Base-by-base conservation (phyloP, 2,329 filamentous ascomycete genomes). In the Ophiostoma sp. region DNA sequence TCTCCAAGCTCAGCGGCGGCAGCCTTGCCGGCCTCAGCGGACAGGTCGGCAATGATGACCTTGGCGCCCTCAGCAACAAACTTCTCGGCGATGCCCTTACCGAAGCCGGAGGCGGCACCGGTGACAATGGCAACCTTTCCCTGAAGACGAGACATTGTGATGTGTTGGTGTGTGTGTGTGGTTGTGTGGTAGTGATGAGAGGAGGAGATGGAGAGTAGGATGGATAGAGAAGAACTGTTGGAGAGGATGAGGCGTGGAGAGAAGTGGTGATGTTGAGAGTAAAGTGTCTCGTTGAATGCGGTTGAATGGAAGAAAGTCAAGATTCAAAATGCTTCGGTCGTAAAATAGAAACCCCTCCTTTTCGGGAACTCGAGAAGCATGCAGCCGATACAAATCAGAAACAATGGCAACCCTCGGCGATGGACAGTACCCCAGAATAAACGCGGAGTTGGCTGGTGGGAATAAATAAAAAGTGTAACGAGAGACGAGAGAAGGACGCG, bases 91-190 rank as follows among this genome's bases (percentile, higher is more conserved):
- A 89, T 89, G 33, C 84, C 87, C 73, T 85, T 86, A 48, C 88
- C 88, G 76, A 89, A 89, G 5, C 88, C 88, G 12, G 84, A 85
- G 11, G 85, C 87, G 5, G 82, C 87, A 45, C 84, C 86, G 7
- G 87, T 89, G 28, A 89, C 84, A 71, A 89, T 85, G 72, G 87
- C 87, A 8, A 89, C 86, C 79, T 88, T 89, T 76, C 84, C 85
- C 70, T 84, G 79, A 57, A 89, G 82, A 75, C 85, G 82, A 48
- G 73, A 68, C 75, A 76, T 76, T 33, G 15, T 73, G 69, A 39
- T 66, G 36, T 28, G 33, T 55, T 2, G 25, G 50, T 55, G 33
- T 55, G 22, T 55, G 50, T 28, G 22, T 12, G 33, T 33, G 36
- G 31, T 15, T n/a, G 55, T 11, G 22, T 17, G 33, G 3, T n/a